Evolutionary conservation across 495 filamentous ascomycete genomes (phyloP).

Genomic region (Geopyxis carbonaria): DNA sequence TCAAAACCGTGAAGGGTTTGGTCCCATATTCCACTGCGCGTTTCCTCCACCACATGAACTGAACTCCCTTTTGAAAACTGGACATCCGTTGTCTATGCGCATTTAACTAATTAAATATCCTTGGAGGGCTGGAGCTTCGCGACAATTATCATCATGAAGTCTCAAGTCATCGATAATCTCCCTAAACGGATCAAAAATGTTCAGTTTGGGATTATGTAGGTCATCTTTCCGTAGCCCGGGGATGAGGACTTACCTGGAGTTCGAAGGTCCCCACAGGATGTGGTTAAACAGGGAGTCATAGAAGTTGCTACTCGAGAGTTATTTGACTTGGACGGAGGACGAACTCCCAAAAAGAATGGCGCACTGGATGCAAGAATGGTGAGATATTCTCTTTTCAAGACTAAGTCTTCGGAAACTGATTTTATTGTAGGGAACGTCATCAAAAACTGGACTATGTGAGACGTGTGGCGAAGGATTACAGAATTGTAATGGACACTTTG

Average conservation of each 20-base stretch:
- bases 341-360: slow-evolving; percentile 57
- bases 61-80: too few species aligned
- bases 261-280: slow-evolving; percentile 66
- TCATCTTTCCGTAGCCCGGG: slow-evolving; percentile 10
- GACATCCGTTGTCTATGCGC: too few species aligned
- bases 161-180: slow-evolving; percentile 70
- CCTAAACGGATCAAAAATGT: slow-evolving; percentile 85
- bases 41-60: too few species aligned
- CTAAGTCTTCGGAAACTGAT: slow-evolving; percentile 13
- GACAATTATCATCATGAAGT: slow-evolving; percentile 47
- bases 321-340: slow-evolving; percentile 63
- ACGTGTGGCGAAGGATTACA: slow-evolving; percentile 66
- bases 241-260: slow-evolving; percentile 8
- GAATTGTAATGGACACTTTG: slow-evolving; percentile 86
- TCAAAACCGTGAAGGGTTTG: too few species aligned
- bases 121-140: too few species aligned
- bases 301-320: slow-evolving; percentile 82
- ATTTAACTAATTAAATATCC: too few species aligned
- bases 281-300: slow-evolving; percentile 80
- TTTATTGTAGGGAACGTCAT: slow-evolving; percentile 55
- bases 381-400: slow-evolving; percentile 6
- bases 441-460: slow-evolving; percentile 52
- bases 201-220: slow-evolving; percentile 82
- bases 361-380: slow-evolving; percentile 69
- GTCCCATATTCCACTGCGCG: too few species aligned